Conservation (phyloP, 305 asterid species). For the Fraxinus ornus region DNA sequence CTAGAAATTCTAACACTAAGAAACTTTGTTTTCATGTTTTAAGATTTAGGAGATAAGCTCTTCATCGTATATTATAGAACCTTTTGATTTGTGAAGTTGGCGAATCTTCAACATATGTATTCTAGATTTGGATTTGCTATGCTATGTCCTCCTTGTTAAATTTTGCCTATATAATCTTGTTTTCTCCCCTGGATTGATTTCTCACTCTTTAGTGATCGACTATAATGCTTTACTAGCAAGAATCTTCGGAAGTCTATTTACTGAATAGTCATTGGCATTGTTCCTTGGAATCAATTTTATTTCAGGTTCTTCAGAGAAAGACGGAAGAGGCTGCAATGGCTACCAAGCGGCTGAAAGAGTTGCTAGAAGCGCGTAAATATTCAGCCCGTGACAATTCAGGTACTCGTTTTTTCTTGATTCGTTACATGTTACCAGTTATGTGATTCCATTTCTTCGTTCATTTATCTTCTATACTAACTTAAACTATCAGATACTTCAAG, state of each 20-base stretch:
- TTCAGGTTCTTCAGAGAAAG: conserved; percentile 99
- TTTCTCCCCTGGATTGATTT: background rate
- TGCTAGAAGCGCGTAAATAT: conserved; percentile 97
- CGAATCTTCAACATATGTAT: background rate
- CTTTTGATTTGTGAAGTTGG: background rate
- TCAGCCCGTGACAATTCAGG: conserved; percentile 88
- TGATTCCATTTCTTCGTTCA: background rate
- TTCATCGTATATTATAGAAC: background rate
- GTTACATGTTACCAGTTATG: background rate
- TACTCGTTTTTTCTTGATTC: conserved; percentile 28
- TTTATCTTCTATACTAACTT: background rate
- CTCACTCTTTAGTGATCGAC: background rate
- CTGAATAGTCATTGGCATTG: background rate
- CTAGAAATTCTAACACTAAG: background rate
- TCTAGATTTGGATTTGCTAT: background rate
- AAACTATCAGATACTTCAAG: background rate
- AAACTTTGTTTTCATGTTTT: background rate
- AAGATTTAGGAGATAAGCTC: background rate
- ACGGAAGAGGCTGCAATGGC: conserved; percentile 99
- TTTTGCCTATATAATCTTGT: background rate
- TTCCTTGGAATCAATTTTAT: conserved; percentile 21
- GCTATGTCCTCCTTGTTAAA: background rate
- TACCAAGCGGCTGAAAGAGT: conserved; percentile 93
- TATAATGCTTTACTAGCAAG: background rate
- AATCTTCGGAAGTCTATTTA: conserved; percentile 4